A percentile compares a stretch with the other conserved stretches of the same genome.
These are phyloP conservation scores for Coemansia javaensis DNA, from an alignment of 192 early-diverging fungal genomes.

Conservation along the genomic window DNA sequence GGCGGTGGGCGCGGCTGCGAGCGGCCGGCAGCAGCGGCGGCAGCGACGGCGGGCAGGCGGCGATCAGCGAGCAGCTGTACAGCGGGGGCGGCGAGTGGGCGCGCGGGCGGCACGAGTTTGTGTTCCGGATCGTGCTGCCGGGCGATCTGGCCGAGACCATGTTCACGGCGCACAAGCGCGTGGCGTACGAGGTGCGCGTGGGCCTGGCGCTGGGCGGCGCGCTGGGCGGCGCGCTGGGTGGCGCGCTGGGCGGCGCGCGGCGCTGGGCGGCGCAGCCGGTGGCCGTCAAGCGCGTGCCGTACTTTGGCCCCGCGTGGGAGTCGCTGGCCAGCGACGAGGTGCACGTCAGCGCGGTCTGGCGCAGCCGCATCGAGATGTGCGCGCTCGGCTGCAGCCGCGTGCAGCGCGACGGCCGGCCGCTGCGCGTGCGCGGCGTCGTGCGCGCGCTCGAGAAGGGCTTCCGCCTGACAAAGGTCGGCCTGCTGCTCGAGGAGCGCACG, in stretches of 20 bases:
- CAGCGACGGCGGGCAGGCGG: background rate
- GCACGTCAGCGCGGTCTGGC: constrained; percentile 42
- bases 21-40: too few relatives aligned
- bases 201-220: background rate
- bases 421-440: constrained; percentile 34
- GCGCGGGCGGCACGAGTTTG: constrained; percentile 41
- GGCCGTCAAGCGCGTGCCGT: constrained; percentile 47
- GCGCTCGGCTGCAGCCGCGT: constrained; percentile 46
- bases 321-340: constrained; percentile 39
- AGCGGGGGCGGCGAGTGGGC: constrained; percentile 7
- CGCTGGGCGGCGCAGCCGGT: constrained; percentile 20
- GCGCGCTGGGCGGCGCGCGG: constrained; percentile 6
- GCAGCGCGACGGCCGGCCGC: constrained; percentile 36
- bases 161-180: constrained; percentile 41
- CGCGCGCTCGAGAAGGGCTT: constrained; percentile 46
- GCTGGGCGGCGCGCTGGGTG: too few relatives aligned
- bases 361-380: constrained; percentile 44
- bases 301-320: constrained; percentile 39
- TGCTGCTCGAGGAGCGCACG: constrained; percentile 48
- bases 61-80: constrained; percentile 9
- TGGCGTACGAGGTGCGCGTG: constrained; percentile 22
- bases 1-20: constrained; percentile 3
- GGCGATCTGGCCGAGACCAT: constrained; percentile 46
- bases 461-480: constrained; percentile 34
- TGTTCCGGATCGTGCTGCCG: constrained; percentile 39